Evolutionary conservation across 140 eudicot genomes (phyloP), one percentile per base, ranked within the genome.

Genomic region (Cichorium intybus): DNA sequence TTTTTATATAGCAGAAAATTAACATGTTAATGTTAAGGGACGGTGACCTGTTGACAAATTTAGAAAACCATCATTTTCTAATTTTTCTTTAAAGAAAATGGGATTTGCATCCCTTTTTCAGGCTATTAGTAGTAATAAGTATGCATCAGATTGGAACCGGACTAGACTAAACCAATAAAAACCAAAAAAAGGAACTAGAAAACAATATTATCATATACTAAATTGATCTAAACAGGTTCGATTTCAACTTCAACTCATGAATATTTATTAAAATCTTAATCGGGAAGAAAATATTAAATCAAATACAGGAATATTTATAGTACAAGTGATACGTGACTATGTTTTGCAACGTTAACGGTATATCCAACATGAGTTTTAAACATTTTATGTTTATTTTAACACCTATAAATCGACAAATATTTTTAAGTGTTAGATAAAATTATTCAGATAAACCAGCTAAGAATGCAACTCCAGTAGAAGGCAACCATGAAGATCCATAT

Each of bases 401-500:
- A 65, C 26, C 73, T 73, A 69, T 70, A 59, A 24, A 67, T 54
- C 27, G 47, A 56, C 17, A 56, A 56, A 69, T 71, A 35, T 62
- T 27, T 31, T 7, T 14, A 18, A 29, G 24, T 64, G 78, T 73
- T 22, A 64, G 59, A 68, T 3, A 16, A 18, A 16, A 45, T 81
- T 68, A 81, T 64, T 68, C 56, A 14, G 86, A 71, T 48, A 91
- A 70, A 52, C 98, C 98, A 20, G 92, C 85, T 73, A 85, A 56
- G 73, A 73, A 92, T 1, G 98, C 87, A 59, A 92, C 98, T 54
- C 98, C 98, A 3, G 98, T 92, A 0, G 89, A 66, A 33, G 98
- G 96, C 61, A 92, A 62, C 98, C 96, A 92, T 4, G 87, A 75
- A 0, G 96, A 86, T 4, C 98, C 98, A 6, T 53, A 83, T 35